Evolutionary conservation across 225 moss, liverwort and hornwort genomes (phyloP), one percentile per base, ranked within the genome.

Genomic region (Pseudisothecium myosuroides): DNA sequence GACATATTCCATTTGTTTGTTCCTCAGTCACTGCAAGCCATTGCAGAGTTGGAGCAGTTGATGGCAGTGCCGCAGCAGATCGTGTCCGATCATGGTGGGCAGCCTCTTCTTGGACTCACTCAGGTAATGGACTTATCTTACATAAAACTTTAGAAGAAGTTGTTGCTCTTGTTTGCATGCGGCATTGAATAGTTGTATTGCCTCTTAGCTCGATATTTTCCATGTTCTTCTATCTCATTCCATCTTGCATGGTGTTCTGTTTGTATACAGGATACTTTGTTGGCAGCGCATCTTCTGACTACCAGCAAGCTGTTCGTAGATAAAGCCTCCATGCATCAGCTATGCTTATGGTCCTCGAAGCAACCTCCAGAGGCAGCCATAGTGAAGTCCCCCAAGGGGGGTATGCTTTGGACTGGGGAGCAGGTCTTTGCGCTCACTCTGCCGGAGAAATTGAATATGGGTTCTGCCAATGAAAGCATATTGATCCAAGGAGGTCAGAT

Each of bases 381-480:
- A 50, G 36, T 97, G 65, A 98, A 97, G 81, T 89, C 96, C 36
- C 95, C 97, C 26, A 88, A 88, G 31, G 90, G 88, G 55, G 97
- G 98, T 76, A 94, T 95, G 74, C 76, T 97, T 63, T 98, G 98
- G 98, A 98, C 98, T 85, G 98, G 97, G 36, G 96, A 93, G 87
- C 98, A 98, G 88, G 71, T 98, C 37, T 98, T 93, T 81, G 94
- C 94, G 24, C 84, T 92, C 81, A 91, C 91, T 43, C 74, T 93
- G 63, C 96, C 94, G 39, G 76, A 69, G 69, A 75, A 89, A 10
- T 93, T 98, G 78, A 94, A 93, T 54, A 87, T 92, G 87, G 88
- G 77, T 56, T 91, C 92, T 67, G 59, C 90, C 34, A 88, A 91
- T 43, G 92, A 77, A 45, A 89, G 81, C 34, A 39, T 94, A 63